Conservation (phyloP, 257 asterid genomes). For the Forsythia suspensa region DNA sequence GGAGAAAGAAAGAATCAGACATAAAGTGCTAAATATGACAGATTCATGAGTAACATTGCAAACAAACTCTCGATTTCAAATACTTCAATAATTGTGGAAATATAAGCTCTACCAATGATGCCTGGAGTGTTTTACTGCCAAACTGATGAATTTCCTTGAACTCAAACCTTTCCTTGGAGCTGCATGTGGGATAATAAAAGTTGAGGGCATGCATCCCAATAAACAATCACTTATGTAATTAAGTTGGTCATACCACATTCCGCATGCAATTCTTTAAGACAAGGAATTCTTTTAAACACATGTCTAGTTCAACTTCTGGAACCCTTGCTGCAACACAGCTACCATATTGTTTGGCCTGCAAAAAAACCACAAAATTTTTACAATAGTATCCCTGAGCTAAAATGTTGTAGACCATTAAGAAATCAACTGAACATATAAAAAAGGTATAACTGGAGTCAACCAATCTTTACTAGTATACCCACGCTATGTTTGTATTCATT, state of each 20-base stretch:
- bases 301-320: constrained; percentile 81
- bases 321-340: constrained; percentile 79
- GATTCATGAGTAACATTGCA: constrained; percentile 4
- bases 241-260: constrained; percentile 55
- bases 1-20: not conserved
- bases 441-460: not conserved
- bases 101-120: constrained; percentile 25
- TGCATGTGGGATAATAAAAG: constrained; percentile 27
- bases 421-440: not conserved
- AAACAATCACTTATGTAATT: not conserved
- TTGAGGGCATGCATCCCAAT: constrained; percentile 10
- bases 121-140: constrained; percentile 20
- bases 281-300: constrained; percentile 81
- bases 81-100: constrained; percentile 2
- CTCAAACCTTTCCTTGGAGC: constrained; percentile 64
- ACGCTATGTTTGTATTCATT: too few species aligned
- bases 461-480: not conserved
- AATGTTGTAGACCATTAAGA: not conserved
- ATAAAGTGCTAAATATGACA: constrained; percentile 3
- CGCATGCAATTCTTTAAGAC: constrained; percentile 77
- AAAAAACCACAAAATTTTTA: constrained; percentile 7
- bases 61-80: constrained; percentile 2
- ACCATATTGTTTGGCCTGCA: constrained; percentile 82
- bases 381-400: not conserved
- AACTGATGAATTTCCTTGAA: constrained; percentile 19